Base-by-base conservation (phyloP, 1,284 basidiomycete species). In the Papiliotrema terrestris region DNA sequence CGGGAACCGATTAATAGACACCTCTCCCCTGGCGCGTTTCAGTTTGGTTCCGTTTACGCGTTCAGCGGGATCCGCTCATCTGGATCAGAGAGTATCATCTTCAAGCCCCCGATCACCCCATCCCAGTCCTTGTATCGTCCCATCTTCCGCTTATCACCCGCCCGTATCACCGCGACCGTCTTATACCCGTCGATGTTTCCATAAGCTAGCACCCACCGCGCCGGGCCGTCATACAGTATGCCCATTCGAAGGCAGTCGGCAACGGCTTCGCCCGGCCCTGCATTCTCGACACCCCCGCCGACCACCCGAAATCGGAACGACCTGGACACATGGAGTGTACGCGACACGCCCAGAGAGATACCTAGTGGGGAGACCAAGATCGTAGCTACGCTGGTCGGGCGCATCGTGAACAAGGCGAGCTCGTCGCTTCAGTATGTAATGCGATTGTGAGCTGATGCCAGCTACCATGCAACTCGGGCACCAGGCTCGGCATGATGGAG, bases 401-500 rank as follows among this genome's bases (percentile, higher is more conserved):
- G 71, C 39, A 45, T 75, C 29, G 69, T 75, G 26, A 67, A 67
- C 58, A 73, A 72, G 63, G 72, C 71, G 58, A 52, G 72, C 58
- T 22, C 23, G 22, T 20, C 29, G 49, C 19, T 19, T 39, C 20
- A 26, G 17, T 20, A 17, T 26, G 8, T 14, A n/a, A 49, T 22
- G 45, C n/a, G 42, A 43, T 37, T 6, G 41, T n/a, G 13, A 11
- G 22, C 45, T 46, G 19, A 54, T 35, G 14, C 6, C 59, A 94
- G 91, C 81, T 94, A n/a, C 91, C 91, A 54, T 86, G 84, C 67
- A 83, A 89, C 75, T 91, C 90, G 37, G 91, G 91, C 14, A 79
- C 83, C 42, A 78, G 84, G 25, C 73, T 93, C 46, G 83, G 84
- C 62, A 81, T 83, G 42, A 78, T 93, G 57, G 91, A 93, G 75